phyloP scores from a whole-genome alignment of 2,329 filamentous ascomycete genomes.

The Didymosphaeria variabile region DNA sequence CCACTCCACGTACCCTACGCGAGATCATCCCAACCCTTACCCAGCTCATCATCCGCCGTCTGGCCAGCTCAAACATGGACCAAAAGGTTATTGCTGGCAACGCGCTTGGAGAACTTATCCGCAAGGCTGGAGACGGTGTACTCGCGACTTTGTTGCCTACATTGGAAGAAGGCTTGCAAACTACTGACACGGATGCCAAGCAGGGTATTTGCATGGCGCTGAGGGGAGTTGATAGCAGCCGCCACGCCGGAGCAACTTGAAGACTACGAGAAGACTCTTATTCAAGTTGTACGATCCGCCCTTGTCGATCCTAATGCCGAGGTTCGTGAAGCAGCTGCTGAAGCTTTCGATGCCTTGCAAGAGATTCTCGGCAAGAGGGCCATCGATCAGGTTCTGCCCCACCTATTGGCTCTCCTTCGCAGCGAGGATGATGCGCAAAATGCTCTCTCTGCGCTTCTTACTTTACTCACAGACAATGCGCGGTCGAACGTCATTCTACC shows the following conservation, averaged over 20 bases:
- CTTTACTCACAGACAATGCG: slow-evolving; percentile 90
- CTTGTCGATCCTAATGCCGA: slow-evolving; percentile 89
- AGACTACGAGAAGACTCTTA: slow-evolving; percentile 93
- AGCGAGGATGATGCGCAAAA: slow-evolving; percentile 89
- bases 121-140: slow-evolving; percentile 94
- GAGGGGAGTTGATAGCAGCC: slow-evolving; percentile 87
- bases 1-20: slow-evolving; percentile 89
- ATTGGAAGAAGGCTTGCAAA: slow-evolving; percentile 89
- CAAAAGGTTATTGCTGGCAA: slow-evolving; percentile 99
- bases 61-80: slow-evolving; percentile 96
- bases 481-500: slow-evolving; percentile 96
- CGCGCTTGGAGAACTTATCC: slow-evolving; percentile 93
- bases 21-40: slow-evolving; percentile 95
- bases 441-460: slow-evolving; percentile 89
- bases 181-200: slow-evolving; percentile 90
- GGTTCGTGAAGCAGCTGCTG: slow-evolving; percentile 93
- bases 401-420: slow-evolving; percentile 87
- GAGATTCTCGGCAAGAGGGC: slow-evolving; percentile 93
- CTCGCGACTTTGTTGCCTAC: slow-evolving; percentile 87
- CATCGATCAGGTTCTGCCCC: slow-evolving; percentile 93
- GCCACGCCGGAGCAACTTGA: slow-evolving; percentile 88
- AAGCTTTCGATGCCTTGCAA: slow-evolving; percentile 95
- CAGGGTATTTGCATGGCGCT: slow-evolving; percentile 98
- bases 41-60: slow-evolving; percentile 89
- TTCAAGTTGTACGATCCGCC: slow-evolving; percentile 91